phyloP scores from a whole-genome alignment of 345 rosid species.

The Eucalyptus curtisii region DNA sequence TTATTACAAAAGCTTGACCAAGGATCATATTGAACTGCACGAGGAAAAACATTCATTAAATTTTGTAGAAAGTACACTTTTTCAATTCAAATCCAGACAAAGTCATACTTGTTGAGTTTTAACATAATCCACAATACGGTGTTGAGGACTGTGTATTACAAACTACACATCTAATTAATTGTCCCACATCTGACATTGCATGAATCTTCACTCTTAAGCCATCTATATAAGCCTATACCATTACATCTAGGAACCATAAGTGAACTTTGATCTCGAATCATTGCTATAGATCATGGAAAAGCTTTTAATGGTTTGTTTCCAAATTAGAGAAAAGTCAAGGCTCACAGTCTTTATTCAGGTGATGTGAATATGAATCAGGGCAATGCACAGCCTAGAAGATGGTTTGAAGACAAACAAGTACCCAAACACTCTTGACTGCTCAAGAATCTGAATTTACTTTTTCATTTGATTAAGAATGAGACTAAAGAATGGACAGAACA shows the following conservation, averaged over 20 bases:
- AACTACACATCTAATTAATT: background rate
- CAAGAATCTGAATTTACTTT: background rate
- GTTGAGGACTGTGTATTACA: background rate
- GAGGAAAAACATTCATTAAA: background rate
- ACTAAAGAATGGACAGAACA: background rate
- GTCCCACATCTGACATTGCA: background rate
- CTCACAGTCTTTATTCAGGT: background rate
- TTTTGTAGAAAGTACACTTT: background rate
- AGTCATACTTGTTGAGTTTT: background rate
- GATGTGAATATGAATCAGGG: background rate
- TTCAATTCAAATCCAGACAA: background rate
- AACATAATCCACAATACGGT: background rate
- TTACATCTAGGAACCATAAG: background rate
- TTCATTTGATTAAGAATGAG: background rate
- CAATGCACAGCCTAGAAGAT: background rate
- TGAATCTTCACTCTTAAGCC: background rate
- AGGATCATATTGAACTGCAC: background rate
- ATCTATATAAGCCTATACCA: background rate
- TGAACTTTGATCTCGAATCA: background rate
- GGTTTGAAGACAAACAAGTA: background rate
- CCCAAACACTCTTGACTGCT: background rate
- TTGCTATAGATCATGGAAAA: background rate
- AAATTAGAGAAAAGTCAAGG: background rate
- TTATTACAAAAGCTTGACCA: background rate
- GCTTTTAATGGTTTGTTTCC: background rate